These are phyloP conservation scores for Candida verbasci DNA, from an alignment of 805 yeast species.

Conservation along the genomic window DNA sequence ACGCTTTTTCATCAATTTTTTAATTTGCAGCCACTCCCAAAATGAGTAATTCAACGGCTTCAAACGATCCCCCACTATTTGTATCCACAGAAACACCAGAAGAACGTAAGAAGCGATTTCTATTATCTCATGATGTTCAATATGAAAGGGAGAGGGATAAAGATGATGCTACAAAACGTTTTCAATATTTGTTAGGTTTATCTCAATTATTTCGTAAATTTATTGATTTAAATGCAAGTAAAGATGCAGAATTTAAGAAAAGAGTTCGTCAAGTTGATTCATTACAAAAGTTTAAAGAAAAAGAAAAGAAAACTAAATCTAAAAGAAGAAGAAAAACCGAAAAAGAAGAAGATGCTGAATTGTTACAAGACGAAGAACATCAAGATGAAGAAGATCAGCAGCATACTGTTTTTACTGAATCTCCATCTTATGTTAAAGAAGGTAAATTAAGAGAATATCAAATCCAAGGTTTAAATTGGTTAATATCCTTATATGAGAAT, in stretches of 20 bases:
- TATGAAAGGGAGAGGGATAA: constrained; percentile 28
- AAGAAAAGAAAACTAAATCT: constrained; percentile 6
- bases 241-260: constrained; percentile 51
- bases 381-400: constrained; percentile 47
- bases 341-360: constrained; percentile 92
- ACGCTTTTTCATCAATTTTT: no score
- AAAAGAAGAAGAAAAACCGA: constrained; percentile 79
- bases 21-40: no score
- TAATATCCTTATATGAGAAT: constrained; percentile 82
- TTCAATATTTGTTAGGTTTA: constrained; percentile 60
- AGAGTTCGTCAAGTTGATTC: constrained; percentile 57
- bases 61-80: no score
- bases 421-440: constrained; percentile 66
- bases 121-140: constrained; percentile 53
- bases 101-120: constrained; percentile 44
- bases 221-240: constrained; percentile 58
- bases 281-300: constrained; percentile 37
- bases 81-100: constrained; percentile 14
- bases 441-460: constrained; percentile 89
- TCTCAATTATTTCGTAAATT: constrained; percentile 68
- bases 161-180: constrained; percentile 60
- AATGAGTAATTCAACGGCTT: no score
- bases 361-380: constrained; percentile 74
- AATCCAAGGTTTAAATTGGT: constrained; percentile 93
- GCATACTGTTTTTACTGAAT: constrained; percentile 71